These are phyloP conservation scores for Aspergillus texensis DNA, from an alignment of 2,329 filamentous ascomycete genomes.

Conservation along the genomic window DNA sequence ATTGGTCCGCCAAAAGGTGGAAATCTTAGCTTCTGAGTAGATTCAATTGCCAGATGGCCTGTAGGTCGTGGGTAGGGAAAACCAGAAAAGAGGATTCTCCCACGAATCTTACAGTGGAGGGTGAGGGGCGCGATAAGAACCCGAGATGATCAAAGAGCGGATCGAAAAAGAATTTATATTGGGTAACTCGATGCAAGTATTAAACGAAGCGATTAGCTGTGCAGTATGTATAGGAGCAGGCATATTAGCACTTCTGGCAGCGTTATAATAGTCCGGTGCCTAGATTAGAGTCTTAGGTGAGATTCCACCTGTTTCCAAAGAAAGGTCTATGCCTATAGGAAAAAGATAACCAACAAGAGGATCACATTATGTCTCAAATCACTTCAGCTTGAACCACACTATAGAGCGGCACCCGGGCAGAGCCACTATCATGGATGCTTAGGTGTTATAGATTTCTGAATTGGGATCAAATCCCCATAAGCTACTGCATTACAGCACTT, in stretches of 20 bases:
- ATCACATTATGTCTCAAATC: background rate
- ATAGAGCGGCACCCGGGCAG: background rate
- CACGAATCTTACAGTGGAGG: too few relatives aligned
- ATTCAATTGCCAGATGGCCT: too few relatives aligned
- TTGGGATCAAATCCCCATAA: background rate
- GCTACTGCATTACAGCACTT: background rate
- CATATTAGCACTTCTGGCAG: background rate
- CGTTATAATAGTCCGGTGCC: background rate
- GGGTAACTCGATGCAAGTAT: too few relatives aligned
- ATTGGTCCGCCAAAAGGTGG: too few relatives aligned
- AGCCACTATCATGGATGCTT: background rate
- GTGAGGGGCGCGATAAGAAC: too few relatives aligned
- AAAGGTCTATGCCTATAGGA: background rate
- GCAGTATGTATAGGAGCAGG: background rate
- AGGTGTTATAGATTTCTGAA: background rate
- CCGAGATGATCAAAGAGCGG: too few relatives aligned
- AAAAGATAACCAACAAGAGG: too few relatives aligned
- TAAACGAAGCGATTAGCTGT: background rate
- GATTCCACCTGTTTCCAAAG: background rate
- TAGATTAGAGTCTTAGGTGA: background rate
- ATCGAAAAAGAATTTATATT: too few relatives aligned
- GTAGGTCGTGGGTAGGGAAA: too few relatives aligned
- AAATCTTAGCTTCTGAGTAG: too few relatives aligned
- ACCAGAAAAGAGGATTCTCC: too few relatives aligned
- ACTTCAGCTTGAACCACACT: background rate